Base-by-base conservation (phyloP, 2,329 filamentous ascomycete genomes). In the Sporothrix dimorphospora region DNA sequence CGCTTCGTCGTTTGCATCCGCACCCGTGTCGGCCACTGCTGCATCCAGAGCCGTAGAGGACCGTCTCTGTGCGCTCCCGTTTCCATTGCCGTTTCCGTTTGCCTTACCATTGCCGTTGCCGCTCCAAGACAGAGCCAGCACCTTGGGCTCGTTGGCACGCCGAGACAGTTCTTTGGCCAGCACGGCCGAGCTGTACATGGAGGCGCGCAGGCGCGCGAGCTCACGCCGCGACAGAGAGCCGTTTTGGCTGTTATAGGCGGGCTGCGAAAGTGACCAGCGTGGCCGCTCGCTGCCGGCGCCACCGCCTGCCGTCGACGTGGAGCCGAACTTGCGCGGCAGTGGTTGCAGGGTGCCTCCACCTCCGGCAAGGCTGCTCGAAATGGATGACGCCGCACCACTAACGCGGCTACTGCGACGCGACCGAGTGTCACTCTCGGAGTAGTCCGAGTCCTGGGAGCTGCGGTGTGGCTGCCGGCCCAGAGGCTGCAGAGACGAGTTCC, bases 111-210 rank as follows among this genome's bases (percentile, higher is more conserved):
- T 75, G 71, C 19, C 74, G 16, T 42, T 42, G 6, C 4, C 24
- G 9, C 0, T 27, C 65, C 65, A 67, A 12, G 45, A 7, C 1
- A 12, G 63, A 19, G 82, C 80, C 0, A 84, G 79, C 21, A 81
- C 79, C 66, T 81, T 81, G 11, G 80, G 78, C 47, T 85, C 84
- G 59, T 90, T 82, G 4, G 91, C 90, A 63, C 91, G 88, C 4
- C 90, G 87, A 38, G 86, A 85, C 71, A 98, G 92, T 78, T 96
- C 93, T 77, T 90, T 90, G 0, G 95, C 94, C 81, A 97, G 97
- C 78, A 98, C 90, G n/a, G 94, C 94, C 0, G 94, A 93, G 74
- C 91, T 92, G 27, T 97, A 84, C 53, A 97, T 88, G 9, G 97
- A 85, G 0, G 93, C 88, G 72, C 90, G 88, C 2, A 94, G 86